These are phyloP conservation scores for Yarrowia sp. DNA, from an alignment of 805 yeast genomes.

Conservation along the genomic window DNA sequence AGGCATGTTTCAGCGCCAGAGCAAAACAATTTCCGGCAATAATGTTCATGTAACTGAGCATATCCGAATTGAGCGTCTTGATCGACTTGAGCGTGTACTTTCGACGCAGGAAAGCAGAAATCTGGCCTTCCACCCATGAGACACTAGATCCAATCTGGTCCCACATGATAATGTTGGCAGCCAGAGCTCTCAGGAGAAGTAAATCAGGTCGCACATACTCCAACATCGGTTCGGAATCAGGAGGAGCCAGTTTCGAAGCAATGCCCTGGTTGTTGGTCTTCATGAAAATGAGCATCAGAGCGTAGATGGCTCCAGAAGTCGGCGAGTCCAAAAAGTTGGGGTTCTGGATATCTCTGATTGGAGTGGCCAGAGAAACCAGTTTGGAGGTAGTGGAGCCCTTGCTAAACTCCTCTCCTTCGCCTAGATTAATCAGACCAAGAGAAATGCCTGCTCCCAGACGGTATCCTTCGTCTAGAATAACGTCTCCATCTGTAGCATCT, in stretches of 20 bases:
- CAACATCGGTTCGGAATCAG: conserved; percentile 54
- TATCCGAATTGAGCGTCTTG: conserved; percentile 52
- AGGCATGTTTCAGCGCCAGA: conserved; percentile 72
- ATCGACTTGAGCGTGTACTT: conserved; percentile 37
- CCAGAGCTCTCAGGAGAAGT: conserved; percentile 60
- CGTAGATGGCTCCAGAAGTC: conserved; percentile 68
- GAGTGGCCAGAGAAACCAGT: conserved; percentile 51
- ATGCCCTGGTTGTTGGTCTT: conserved; percentile 58
- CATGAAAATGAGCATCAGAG: conserved; percentile 69
- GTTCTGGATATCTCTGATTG: conserved; percentile 59
- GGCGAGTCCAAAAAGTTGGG: conserved; percentile 58
- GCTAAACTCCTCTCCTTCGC: conserved; percentile 61
- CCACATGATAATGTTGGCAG: conserved; percentile 71
- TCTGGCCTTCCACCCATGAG: conserved; percentile 56
- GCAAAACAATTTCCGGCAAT: conserved; percentile 74
- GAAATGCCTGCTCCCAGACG: conserved; percentile 85
- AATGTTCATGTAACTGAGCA: conserved; percentile 58
- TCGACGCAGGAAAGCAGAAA: conserved; percentile 48
- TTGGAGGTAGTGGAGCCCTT: conserved; percentile 54
- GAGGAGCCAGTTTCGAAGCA: conserved; percentile 60
- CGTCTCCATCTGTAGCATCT: conserved; percentile 29
- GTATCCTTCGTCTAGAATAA: conserved; percentile 70
- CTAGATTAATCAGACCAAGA: conserved; percentile 78
- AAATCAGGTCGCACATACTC: conserved; percentile 79
- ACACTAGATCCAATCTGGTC: conserved; percentile 47